Conservation (phyloP, 768 basidiomycete genomes). For the Suillus luteus region DNA sequence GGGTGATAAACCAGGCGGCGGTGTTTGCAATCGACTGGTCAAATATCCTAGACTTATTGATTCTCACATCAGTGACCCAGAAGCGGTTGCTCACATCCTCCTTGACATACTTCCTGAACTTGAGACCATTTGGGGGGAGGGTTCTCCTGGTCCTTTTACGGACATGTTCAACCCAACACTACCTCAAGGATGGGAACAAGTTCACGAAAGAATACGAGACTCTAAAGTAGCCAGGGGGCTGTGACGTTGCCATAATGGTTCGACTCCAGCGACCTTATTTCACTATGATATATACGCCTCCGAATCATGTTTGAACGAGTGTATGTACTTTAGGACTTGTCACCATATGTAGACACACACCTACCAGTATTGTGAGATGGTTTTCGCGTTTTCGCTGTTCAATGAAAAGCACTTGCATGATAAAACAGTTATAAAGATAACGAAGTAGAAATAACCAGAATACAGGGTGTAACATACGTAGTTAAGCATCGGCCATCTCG, state of each 20-base stretch:
- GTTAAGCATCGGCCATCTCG: slow-evolving; percentile 50
- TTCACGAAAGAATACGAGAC: background rate
- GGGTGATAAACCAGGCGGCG: slow-evolving; percentile 4
- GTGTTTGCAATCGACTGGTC: slow-evolving; percentile 10
- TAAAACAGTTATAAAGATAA: background rate
- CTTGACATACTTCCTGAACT: slow-evolving; percentile 10
- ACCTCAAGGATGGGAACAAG: background rate
- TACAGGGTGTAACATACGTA: background rate
- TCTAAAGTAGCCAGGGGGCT: background rate
- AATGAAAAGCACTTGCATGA: background rate
- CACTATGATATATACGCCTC: background rate
- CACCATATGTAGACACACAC: background rate
- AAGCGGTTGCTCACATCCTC: slow-evolving; percentile 7
- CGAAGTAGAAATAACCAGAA: background rate
- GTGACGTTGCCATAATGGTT: background rate
- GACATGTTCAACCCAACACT: background rate
- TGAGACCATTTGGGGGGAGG: background rate
- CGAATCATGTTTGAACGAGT: background rate
- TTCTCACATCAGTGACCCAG: slow-evolving; percentile 7
- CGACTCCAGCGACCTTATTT: background rate
- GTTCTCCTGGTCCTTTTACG: background rate
- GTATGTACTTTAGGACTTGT: background rate
- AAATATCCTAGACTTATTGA: slow-evolving; percentile 1
- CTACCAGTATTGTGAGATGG: background rate
- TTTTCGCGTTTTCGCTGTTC: background rate